These are phyloP conservation scores for Neurospora sp. DNA, from an alignment of 495 filamentous ascomycete genomes.

Conservation along the genomic window DNA sequence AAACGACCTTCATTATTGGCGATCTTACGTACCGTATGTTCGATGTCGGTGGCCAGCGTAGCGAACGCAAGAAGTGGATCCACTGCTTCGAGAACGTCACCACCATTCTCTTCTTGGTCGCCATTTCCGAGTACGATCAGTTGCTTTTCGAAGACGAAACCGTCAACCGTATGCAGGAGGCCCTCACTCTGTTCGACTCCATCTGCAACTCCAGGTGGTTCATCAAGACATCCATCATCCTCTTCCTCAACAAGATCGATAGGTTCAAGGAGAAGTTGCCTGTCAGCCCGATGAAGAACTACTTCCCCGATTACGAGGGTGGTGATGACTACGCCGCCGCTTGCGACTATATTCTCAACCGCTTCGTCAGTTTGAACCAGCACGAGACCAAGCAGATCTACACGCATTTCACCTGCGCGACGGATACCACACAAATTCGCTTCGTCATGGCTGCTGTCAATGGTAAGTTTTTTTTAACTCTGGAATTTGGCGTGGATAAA, in stretches of 20 bases:
- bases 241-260: constrained; percentile 99
- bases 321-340: constrained; percentile 87
- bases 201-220: constrained; percentile 99
- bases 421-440: constrained; percentile 94
- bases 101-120: constrained; percentile 95
- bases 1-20: constrained; percentile 97
- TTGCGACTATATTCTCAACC: constrained; percentile 95
- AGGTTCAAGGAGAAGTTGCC: constrained; percentile 99
- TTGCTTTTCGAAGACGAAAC: constrained; percentile 91
- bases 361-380: constrained; percentile 94
- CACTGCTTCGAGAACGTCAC: constrained; percentile 99
- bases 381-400: constrained; percentile 99
- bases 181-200: constrained; percentile 93
- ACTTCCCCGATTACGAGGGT: constrained; percentile 98
- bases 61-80: constrained; percentile 99
- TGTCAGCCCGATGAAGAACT: constrained; percentile 99
- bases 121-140: constrained; percentile 99
- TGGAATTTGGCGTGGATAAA: not conserved
- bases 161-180: constrained; percentile 99
- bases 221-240: constrained; percentile 97
- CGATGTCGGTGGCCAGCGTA: constrained; percentile 96
- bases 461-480: constrained; percentile 48
- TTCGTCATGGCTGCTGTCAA: constrained; percentile 99
- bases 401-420: constrained; percentile 98
- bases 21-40: constrained; percentile 99